A percentile compares a stretch with the other conserved stretches of the same genome.
Conservation (phyloP, 2,329 filamentous ascomycete genomes). For the Uncinocarpus reesii region DNA sequence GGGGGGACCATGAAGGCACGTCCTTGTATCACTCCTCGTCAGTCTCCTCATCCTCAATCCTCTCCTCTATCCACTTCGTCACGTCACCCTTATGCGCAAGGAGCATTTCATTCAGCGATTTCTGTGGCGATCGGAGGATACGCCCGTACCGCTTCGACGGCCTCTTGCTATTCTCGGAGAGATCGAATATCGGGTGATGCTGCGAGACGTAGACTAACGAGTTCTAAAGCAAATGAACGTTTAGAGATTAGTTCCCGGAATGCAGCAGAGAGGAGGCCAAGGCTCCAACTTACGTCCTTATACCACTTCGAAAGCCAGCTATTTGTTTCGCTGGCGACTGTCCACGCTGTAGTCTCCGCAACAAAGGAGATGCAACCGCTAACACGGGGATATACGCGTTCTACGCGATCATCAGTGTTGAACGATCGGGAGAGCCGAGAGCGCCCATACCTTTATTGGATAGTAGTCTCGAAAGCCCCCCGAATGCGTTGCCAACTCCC, state of each 20-base stretch:
- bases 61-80: constrained; percentile 37
- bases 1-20: not conserved
- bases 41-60: constrained; percentile 21
- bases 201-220: constrained; percentile 68
- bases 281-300: constrained; percentile 43
- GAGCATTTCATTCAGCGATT: constrained; percentile 48
- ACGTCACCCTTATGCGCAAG: constrained; percentile 43
- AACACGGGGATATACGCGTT: constrained; percentile 55
- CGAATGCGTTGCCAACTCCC: constrained; percentile 80
- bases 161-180: constrained; percentile 48
- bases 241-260: not conserved
- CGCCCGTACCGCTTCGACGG: constrained; percentile 49
- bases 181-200: constrained; percentile 65
- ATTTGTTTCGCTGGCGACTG: constrained; percentile 69
- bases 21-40: not conserved
- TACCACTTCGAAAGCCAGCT: constrained; percentile 67
- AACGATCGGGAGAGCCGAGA: not conserved
- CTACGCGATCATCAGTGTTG: constrained; percentile 22
- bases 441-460: constrained; percentile 55
- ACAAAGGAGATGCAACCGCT: constrained; percentile 72
- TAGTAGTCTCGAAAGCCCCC: constrained; percentile 71
- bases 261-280: not conserved
- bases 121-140: constrained; percentile 39
- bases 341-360: constrained; percentile 59
- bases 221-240: constrained; percentile 38